These are phyloP conservation scores for Seiridium unicorne DNA, from an alignment of 2,329 filamentous ascomycete genomes.

Conservation along the genomic window DNA sequence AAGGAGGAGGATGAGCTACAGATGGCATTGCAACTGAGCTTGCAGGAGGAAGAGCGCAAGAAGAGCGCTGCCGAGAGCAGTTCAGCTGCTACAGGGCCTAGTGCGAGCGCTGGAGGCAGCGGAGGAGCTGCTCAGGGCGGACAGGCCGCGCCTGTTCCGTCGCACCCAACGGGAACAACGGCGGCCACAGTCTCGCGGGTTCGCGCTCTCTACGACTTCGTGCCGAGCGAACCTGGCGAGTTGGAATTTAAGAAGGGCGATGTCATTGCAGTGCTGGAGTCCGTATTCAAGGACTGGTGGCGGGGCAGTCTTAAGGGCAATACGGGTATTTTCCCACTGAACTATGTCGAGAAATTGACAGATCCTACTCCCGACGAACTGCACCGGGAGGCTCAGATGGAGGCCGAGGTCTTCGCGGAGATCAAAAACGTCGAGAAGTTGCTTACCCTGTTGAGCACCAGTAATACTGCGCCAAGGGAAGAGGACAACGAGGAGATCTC, in stretches of 20 bases:
- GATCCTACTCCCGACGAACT: slow-evolving; percentile 94
- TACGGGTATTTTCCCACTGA: slow-evolving; percentile 96
- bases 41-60: slow-evolving; percentile 79
- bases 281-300: slow-evolving; percentile 99
- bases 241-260: slow-evolving; percentile 96
- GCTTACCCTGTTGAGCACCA: slow-evolving; percentile 86
- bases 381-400: slow-evolving; percentile 94
- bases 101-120: slow-evolving; percentile 23
- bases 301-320: slow-evolving; percentile 91
- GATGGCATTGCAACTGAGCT: slow-evolving; percentile 88
- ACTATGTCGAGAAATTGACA: slow-evolving; percentile 96
- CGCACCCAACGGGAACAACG: slow-evolving; percentile 79
- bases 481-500: slow-evolving; percentile 98
- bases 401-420: slow-evolving; percentile 66
- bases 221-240: slow-evolving; percentile 89
- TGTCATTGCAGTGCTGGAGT: slow-evolving; percentile 94
- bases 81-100: slow-evolving; percentile 31
- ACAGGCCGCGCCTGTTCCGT: slow-evolving; percentile 46
- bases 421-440: slow-evolving; percentile 68
- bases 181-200: slow-evolving; percentile 95
- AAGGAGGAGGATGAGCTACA: slow-evolving; percentile 98
- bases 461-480: slow-evolving; percentile 73
- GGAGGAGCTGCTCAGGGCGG: slow-evolving; percentile 27
- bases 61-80: slow-evolving; percentile 40
- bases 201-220: slow-evolving; percentile 90